Percentiles rank a stretch among this genome's conserved stretches.
These are phyloP conservation scores for Alternaria viburni DNA, from an alignment of 2,329 filamentous ascomycete species.

Conservation along the genomic window DNA sequence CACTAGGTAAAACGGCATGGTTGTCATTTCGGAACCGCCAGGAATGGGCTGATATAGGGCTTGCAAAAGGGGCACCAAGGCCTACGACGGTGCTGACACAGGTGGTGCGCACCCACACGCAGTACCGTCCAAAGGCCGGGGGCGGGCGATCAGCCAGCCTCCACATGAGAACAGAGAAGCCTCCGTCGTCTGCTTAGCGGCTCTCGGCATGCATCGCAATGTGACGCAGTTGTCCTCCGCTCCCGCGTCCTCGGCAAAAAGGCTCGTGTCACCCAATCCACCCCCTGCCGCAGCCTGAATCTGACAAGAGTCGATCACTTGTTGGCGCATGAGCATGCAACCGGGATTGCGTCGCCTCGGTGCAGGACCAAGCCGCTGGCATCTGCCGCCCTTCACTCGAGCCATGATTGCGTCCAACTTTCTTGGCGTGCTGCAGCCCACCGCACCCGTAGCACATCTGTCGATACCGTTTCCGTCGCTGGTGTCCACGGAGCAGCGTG, in stretches of 20 bases:
- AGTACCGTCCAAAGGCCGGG: constrained; percentile 5
- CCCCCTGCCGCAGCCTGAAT: constrained; percentile 34
- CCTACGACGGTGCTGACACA: constrained; percentile 6
- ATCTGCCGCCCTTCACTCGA: constrained; percentile 19
- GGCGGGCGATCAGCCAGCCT: constrained; percentile 32
- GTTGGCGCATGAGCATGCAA: constrained; percentile 37
- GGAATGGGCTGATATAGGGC: constrained; percentile 2
- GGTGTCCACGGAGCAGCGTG: constrained; percentile 24
- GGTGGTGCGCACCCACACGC: neutral
- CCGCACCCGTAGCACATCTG: constrained; percentile 26
- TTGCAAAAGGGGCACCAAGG: constrained; percentile 13
- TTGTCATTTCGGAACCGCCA: constrained; percentile 4
- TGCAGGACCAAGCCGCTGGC: constrained; percentile 43
- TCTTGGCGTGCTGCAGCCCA: constrained; percentile 22
- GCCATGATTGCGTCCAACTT: constrained; percentile 15
- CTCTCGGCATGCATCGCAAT: constrained; percentile 29
- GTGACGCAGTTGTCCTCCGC: constrained; percentile 45
- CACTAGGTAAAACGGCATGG: neutral
- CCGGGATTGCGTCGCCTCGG: constrained; percentile 30
- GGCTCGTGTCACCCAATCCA: constrained; percentile 39
- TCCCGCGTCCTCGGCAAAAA: constrained; percentile 42
- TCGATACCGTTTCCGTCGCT: constrained; percentile 25
- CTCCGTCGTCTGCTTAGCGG: constrained; percentile 42
- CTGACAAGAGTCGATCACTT: constrained; percentile 42
- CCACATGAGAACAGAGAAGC: constrained; percentile 35